Evolutionary conservation across 192 early-diverging fungal genomes (phyloP).

Genomic region (Backusella tuberculispora): DNA sequence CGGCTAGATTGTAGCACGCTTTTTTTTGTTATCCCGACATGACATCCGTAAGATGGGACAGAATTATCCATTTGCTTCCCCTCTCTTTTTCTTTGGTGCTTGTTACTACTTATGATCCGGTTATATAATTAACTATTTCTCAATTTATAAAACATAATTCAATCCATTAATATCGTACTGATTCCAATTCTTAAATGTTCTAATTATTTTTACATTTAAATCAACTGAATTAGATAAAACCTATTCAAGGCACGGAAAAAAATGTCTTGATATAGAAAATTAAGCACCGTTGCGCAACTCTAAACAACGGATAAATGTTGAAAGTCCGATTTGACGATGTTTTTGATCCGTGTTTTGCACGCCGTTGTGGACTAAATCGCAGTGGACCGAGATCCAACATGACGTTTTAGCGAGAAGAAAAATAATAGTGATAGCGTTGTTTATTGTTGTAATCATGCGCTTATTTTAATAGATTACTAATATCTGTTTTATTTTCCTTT

Average conservation of each 20-base stretch:
- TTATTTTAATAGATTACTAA: too few species aligned
- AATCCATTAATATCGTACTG: background rate
- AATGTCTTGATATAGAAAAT: slow-evolving; percentile 2
- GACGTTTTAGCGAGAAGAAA: background rate
- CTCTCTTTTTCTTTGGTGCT: background rate
- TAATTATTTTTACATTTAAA: background rate
- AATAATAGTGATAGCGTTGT: too few species aligned
- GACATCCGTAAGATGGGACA: background rate
- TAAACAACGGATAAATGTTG: slow-evolving; percentile 1
- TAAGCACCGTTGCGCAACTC: background rate
- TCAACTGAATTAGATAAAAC: background rate
- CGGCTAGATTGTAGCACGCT: slow-evolving; percentile 7
- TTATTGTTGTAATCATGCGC: too few species aligned
- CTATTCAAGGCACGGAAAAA: background rate
- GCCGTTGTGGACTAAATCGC: too few species aligned
- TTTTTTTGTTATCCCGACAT: background rate
- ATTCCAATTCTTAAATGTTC: background rate
- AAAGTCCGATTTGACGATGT: background rate
- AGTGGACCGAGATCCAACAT: background rate
- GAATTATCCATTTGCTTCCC: background rate
- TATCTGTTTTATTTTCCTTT: too few species aligned
- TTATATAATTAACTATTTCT: background rate
- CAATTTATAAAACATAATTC: background rate
- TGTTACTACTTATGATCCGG: background rate
- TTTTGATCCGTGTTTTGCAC: too few species aligned